A percentile compares a stretch with the other conserved stretches of the same genome.
These are phyloP conservation scores for Cladophialophora immunda DNA, from an alignment of 2,329 filamentous ascomycete species.

Conservation along the genomic window DNA sequence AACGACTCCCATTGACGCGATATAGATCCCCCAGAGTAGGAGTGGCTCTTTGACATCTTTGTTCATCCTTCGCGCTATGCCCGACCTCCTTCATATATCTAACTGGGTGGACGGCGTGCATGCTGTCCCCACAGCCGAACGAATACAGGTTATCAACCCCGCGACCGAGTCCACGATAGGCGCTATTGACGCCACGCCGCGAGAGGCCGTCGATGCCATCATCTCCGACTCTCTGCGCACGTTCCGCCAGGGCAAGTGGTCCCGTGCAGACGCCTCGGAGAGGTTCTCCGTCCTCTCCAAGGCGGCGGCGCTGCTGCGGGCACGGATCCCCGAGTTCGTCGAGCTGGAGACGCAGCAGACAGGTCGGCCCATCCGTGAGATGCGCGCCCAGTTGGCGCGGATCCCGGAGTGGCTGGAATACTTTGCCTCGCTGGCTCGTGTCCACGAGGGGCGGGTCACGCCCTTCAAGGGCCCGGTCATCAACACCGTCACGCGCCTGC, in stretches of 20 bases:
- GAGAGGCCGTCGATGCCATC: slow-evolving; percentile 62
- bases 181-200: slow-evolving; percentile 63
- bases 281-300: slow-evolving; percentile 71
- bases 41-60: no score
- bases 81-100: slow-evolving; percentile 23
- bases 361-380: slow-evolving; percentile 73
- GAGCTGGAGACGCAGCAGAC: slow-evolving; percentile 72
- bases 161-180: slow-evolving; percentile 45
- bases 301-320: slow-evolving; percentile 63
- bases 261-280: slow-evolving; percentile 62
- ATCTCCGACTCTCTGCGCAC: slow-evolving; percentile 47
- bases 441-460: slow-evolving; percentile 71
- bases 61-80: background rate
- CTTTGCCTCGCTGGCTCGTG: slow-evolving; percentile 72
- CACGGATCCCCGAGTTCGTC: slow-evolving; percentile 65
- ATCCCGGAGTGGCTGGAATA: slow-evolving; percentile 71
- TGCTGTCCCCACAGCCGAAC: slow-evolving; percentile 29
- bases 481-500: slow-evolving; percentile 48
- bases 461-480: slow-evolving; percentile 62
- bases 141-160: slow-evolving; percentile 44
- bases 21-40: no score
- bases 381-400: slow-evolving; percentile 73
- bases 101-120: slow-evolving; percentile 46
- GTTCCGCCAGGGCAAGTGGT: slow-evolving; percentile 66
- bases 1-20: no score